These are phyloP conservation scores for Solanum appendiculatum DNA, from an alignment of 257 asterid species.

Conservation along the genomic window DNA sequence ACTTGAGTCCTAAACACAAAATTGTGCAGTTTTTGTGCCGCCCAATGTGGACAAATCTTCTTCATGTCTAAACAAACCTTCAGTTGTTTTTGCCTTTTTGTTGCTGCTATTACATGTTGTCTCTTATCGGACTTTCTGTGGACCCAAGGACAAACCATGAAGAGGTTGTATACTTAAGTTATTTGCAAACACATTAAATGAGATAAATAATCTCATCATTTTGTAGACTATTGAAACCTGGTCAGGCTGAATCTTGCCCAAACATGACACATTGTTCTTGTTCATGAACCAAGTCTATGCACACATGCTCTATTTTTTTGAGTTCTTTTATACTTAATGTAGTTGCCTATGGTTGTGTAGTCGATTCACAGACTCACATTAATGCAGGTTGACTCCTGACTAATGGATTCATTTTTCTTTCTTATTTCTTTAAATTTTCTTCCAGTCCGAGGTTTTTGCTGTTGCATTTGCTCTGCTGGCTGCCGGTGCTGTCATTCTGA, in stretches of 20 bases:
- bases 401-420: not conserved
- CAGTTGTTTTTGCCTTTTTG: not conserved
- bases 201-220: not conserved
- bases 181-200: not conserved
- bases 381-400: not conserved
- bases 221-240: not conserved
- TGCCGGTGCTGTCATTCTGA: conserved; percentile 85
- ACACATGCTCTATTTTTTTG: not conserved
- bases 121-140: not conserved
- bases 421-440: not conserved
- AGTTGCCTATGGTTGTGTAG: not conserved
- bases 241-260: not conserved
- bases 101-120: not conserved
- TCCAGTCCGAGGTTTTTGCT: conserved; percentile 96
- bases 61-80: not conserved
- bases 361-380: not conserved
- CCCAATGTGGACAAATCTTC: not conserved
- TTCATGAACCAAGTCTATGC: not conserved
- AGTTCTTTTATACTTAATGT: not conserved
- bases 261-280: not conserved
- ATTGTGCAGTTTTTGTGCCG: not conserved
- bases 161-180: not conserved
- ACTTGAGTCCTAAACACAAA: not conserved
- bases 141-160: not conserved
- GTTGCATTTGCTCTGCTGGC: conserved; percentile 95